A percentile compares a stretch with the other conserved stretches of the same genome.
Conservation (phyloP, 2,329 filamentous ascomycete genomes). For the Mycocentrospora acerina region DNA sequence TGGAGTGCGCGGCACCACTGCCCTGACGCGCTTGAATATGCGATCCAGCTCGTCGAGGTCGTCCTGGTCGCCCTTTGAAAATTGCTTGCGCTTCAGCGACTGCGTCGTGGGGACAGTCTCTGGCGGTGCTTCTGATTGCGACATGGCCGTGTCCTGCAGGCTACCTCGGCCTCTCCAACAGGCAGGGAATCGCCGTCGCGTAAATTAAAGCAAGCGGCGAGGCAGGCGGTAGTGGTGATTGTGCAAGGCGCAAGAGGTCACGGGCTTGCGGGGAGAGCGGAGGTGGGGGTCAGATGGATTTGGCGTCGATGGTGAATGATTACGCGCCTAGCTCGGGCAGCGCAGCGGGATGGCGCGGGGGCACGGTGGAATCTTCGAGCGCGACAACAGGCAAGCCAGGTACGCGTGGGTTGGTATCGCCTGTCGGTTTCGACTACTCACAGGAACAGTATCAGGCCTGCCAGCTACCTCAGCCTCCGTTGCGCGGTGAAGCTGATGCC, state of each 20-base stretch:
- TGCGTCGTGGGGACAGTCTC: slow-evolving; percentile 26
- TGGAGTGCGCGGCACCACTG: slow-evolving; percentile 44
- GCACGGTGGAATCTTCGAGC: slow-evolving; percentile 7
- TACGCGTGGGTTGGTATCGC: slow-evolving; percentile 1
- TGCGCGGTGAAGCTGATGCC: slow-evolving; percentile 24
- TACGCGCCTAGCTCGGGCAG: too few relatives aligned
- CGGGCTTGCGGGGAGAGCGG: slow-evolving; percentile 11
- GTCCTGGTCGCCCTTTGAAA: slow-evolving; percentile 33
- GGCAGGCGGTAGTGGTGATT: slow-evolving; percentile 7
- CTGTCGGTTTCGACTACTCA: neutral
- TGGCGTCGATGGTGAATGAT: slow-evolving; percentile 1
- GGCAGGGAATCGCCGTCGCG: slow-evolving; percentile 2
- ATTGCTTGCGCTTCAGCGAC: slow-evolving; percentile 27
- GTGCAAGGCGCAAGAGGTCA: slow-evolving; percentile 17
- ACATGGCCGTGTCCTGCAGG: slow-evolving; percentile 26
- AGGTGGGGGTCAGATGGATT: slow-evolving; percentile 1
- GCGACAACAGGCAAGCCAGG: too few relatives aligned
- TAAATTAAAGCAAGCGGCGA: slow-evolving; percentile 1
- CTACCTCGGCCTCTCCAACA: slow-evolving; percentile 1
- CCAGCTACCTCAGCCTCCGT: slow-evolving; percentile 31
- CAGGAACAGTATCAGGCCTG: too few relatives aligned
- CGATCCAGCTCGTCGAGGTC: slow-evolving; percentile 45
- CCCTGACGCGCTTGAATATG: slow-evolving; percentile 47
- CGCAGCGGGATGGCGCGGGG: too few relatives aligned
- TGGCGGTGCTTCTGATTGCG: slow-evolving; percentile 28